Evolutionary conservation across 2,329 filamentous ascomycete genomes (phyloP), one percentile per base, ranked within the genome.

Genomic region (Cytospora mali): DNA sequence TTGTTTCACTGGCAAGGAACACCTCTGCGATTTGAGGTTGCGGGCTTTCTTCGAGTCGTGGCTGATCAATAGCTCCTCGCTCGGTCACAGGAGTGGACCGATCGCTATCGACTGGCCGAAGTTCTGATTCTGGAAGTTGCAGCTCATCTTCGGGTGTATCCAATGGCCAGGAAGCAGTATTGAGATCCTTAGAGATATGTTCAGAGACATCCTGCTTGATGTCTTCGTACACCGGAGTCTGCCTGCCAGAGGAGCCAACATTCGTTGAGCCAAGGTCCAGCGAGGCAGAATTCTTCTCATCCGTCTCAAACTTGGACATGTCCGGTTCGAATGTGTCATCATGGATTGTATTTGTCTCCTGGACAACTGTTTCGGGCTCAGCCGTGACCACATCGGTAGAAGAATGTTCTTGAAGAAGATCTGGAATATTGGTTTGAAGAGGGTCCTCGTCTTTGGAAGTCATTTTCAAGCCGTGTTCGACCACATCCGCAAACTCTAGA

Each of bases 71-170:
- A 16, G 23, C 31, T 39, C 21, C 21, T 14, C 42, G n/a, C 31
- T 49, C 66, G 66, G 64, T 21, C 31, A 64, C 27, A 21, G 59
- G 23, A 55, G 62, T 29, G 35, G 33, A 21, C 14, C 65, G 42
- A 4, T 48, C 42, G 18, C 42, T 46, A 10, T 23, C n/a, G 21
- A 11, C 21, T 21, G 9, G n/a, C 42, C 23, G n/a, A 6, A 62
- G 21, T 3, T 28, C 27, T 27, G 31, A 29, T 18, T 49, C 14
- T 10, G 18, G 14, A 21, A 21, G 18, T n/a, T 21, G 39, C 18
- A 42, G 21, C 39, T 42, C 39, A 6, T 42, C 6, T 42, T n/a
- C 6, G 18, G 39, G 6, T 18, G 39, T n/a, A n/a, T n/a, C 39
- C 18, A 42, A 42, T 42, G 18, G 39, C 16, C 21, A 7, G 35